Evolutionary conservation across 495 filamentous ascomycete species (phyloP), one percentile per base, ranked within the genome.

Genomic region (Ascodesmis nigricans): DNA sequence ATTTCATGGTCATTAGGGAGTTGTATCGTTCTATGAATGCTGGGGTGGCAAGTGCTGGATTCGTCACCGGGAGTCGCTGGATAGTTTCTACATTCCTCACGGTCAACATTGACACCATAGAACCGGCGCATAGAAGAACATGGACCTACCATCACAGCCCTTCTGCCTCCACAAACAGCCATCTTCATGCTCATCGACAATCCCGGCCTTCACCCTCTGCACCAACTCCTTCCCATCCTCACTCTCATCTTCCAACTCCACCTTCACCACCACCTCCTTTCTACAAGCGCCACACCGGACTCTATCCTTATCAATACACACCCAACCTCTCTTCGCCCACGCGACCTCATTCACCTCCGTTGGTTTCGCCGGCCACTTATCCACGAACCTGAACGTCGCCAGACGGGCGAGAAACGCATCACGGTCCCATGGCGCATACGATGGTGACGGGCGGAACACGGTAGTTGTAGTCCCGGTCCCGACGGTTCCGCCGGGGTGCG

Each of bases 281-380:
- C 71, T 71, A 51, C 87, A 95, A 3, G 83, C 68, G 20, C 69
- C 70, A 54, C 87, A 97, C 16, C 65, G 65, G 23, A 95, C 82
- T 7, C 73, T 70, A 54, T 87, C 76, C 44, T 69, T 70, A 43
- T 73, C 76, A 14, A 73, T 66, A 50, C 84, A 93, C 1, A 70
- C 63, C 87, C 87, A 97, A 1, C 87, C 87, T 20, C 76, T 63
- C 60, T 83, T 92, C 4, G 84, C 82, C 90, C 90, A 97, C 54
- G 78, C 71, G 4, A 93, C 76, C 56, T 95, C 87, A 49, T 70
- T 82, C 42, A 95, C 73, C 22, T 59, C 56, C 7, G 76, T 61
- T 2, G 87, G 79, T 58, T 77, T 95, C 35, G 62, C 73, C 44
- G 62, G 67, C 87, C 87, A 97, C 48, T 76, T 67, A 38, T 80